phyloP scores from a whole-genome alignment of 2,329 filamentous ascomycete species.

The Teratosphaeria destructans region DNA sequence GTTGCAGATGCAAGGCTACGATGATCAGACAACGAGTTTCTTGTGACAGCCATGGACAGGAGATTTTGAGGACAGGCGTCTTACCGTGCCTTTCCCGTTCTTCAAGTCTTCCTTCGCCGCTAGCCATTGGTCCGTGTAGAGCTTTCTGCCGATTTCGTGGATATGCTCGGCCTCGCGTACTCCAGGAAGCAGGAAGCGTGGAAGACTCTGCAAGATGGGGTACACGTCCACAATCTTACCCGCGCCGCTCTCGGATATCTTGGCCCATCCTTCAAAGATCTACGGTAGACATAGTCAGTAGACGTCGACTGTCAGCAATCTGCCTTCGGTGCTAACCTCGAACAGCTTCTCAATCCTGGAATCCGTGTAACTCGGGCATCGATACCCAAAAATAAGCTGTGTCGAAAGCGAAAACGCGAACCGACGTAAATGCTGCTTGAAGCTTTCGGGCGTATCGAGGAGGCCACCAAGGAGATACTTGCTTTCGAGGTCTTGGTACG shows the following conservation, averaged over 20 bases:
- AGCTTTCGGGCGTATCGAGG: conserved; percentile 33
- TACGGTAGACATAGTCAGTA: not conserved
- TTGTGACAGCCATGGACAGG: not conserved
- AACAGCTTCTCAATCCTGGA: conserved; percentile 35
- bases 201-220: conserved; percentile 36
- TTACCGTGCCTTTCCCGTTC: conserved; percentile 1
- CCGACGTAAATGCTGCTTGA: conserved; percentile 36
- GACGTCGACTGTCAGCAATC: not conserved
- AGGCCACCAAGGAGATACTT: conserved; percentile 45
- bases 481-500: conserved; percentile 47
- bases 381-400: conserved; percentile 38
- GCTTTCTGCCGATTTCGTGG: conserved; percentile 10
- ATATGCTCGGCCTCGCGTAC: conserved; percentile 11
- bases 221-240: conserved; percentile 39
- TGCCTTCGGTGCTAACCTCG: conserved; percentile 15
- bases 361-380: conserved; percentile 32
- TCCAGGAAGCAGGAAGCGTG: conserved; percentile 24
- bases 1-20: conserved; percentile 13
- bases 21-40: conserved; percentile 1
- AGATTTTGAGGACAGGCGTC: not conserved
- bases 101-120: conserved; percentile 10
- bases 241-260: conserved; percentile 31
- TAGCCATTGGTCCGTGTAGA: conserved; percentile 15
- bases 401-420: conserved; percentile 42
- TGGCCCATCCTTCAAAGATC: conserved; percentile 31